Base-by-base conservation (phyloP, 73 alveolate genomes). In the Paramecium sexaurelia region DNA sequence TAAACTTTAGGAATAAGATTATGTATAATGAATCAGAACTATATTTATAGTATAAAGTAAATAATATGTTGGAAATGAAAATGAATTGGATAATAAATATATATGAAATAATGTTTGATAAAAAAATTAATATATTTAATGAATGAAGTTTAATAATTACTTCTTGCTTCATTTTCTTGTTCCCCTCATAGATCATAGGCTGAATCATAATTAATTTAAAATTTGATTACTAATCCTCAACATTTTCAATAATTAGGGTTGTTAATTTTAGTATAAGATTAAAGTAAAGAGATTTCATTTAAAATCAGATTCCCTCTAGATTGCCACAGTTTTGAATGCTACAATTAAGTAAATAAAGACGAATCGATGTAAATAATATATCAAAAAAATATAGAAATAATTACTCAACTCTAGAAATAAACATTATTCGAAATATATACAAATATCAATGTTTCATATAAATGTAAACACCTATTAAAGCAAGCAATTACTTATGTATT, bases 141-240 rank as follows among this genome's bases (percentile, higher is more conserved):
- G 83, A 61, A 61, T 61, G 83, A 61, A 26, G 43, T 61, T 61
- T 61, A 61, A 61, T 61, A 61, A 61, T 32, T 61, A 61, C 43
- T 61, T 26, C 83, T 61, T 17, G n/a, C 83, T 11, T 61, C 83
- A 7, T 61, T 61, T 29, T 29, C 83, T 26, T 29, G 43, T 32
- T 61, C 83, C 43, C 83, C 83, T 61, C 39, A 61, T 61, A 61
- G 83, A 61, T 26, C 9, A 24, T 11, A 61, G n/a, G 83, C 83
- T 22, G 83, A 61, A 32, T 61, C 11, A 61, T 26, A 61, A 26
- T 61, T 61, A 26, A 61, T 61, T 3, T 61, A 61, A 61, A 8
- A 13, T 13, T 32, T 61, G 11, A 61, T 61, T 29, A 61, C 22
- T 61, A 61, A 61, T 32, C 83, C 83, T 11, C 47, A 61, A 24